Evolutionary conservation across 1,284 basidiomycete species (phyloP).

Genomic region (Megacollybia platyphylla): DNA sequence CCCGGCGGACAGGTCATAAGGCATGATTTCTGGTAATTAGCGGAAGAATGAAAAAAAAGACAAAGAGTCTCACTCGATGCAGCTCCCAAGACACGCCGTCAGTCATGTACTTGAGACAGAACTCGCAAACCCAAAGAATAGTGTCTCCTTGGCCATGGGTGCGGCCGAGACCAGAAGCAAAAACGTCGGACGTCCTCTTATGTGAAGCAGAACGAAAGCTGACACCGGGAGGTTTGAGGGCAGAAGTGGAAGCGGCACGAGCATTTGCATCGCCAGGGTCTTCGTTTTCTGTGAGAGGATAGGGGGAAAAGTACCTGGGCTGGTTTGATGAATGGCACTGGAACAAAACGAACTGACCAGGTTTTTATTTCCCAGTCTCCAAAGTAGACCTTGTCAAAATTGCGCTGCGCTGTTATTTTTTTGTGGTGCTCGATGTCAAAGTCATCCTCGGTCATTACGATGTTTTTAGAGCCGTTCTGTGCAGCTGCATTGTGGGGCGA

Average conservation of each 20-base stretch:
- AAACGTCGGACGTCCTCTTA: slow-evolving; percentile 57
- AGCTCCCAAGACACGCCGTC: slow-evolving; percentile 60
- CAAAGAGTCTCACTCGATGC: slow-evolving; percentile 47
- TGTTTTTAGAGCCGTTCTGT: slow-evolving; percentile 10
- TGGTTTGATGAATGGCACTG: background rate
- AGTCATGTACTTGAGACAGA: slow-evolving; percentile 95
- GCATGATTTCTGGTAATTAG: slow-evolving; percentile 52
- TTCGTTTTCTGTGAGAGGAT: slow-evolving; percentile 61
- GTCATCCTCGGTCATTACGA: slow-evolving; percentile 51
- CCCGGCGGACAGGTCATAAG: slow-evolving; percentile 74
- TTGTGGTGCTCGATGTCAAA: slow-evolving; percentile 54
- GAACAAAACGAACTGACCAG: slow-evolving; percentile 38
- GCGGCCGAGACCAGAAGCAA: slow-evolving; percentile 49
- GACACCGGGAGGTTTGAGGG: slow-evolving; percentile 12
- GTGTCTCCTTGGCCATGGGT: slow-evolving; percentile 34
- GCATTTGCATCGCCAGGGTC: slow-evolving; percentile 25
- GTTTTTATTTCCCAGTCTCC: slow-evolving; percentile 69
- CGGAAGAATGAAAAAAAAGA: slow-evolving; percentile 4
- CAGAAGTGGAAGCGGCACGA: slow-evolving; percentile 36
- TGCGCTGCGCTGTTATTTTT: slow-evolving; percentile 54
- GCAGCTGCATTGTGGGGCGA: slow-evolving; percentile 6
- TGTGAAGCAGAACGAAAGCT: background rate
- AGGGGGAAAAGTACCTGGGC: slow-evolving; percentile 79
- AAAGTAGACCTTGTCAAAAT: slow-evolving; percentile 69
- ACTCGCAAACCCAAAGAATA: slow-evolving; percentile 74